These are phyloP conservation scores for Paxillus rubicundulus DNA, from an alignment of 768 basidiomycete species.

Conservation along the genomic window DNA sequence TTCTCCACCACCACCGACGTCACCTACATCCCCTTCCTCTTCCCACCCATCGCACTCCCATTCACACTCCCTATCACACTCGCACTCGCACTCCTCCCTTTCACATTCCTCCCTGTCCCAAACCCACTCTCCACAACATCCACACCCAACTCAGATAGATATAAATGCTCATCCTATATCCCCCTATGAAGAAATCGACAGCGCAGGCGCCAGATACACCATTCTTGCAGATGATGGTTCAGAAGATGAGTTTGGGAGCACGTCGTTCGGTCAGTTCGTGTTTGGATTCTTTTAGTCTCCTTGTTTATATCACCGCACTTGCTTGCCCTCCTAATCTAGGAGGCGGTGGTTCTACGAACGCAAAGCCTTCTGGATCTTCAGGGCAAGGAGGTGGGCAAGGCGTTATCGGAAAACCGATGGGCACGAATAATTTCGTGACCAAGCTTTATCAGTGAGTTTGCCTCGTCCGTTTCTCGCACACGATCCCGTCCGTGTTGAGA, in stretches of 20 bases:
- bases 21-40: constrained; percentile 24
- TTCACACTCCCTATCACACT: constrained; percentile 20
- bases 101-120: constrained; percentile 25
- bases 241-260: constrained; percentile 23
- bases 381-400: constrained; percentile 44
- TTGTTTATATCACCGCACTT: neutral
- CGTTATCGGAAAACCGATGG: constrained; percentile 62
- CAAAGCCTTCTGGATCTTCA: constrained; percentile 17
- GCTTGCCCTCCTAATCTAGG: neutral
- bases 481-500: neutral
- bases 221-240: constrained; percentile 24
- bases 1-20: constrained; percentile 25
- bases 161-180: constrained; percentile 24
- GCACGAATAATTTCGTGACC: constrained; percentile 79
- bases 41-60: constrained; percentile 23
- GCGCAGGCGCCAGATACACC: constrained; percentile 32
- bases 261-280: constrained; percentile 4
- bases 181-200: constrained; percentile 61
- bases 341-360: constrained; percentile 1
- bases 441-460: constrained; percentile 76
- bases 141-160: constrained; percentile 26
- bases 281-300: neutral
- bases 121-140: constrained; percentile 16
- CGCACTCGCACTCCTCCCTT: constrained; percentile 19
- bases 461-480: neutral